These are phyloP conservation scores for Suillus hirtellus DNA, from an alignment of 768 basidiomycete genomes.

Conservation along the genomic window DNA sequence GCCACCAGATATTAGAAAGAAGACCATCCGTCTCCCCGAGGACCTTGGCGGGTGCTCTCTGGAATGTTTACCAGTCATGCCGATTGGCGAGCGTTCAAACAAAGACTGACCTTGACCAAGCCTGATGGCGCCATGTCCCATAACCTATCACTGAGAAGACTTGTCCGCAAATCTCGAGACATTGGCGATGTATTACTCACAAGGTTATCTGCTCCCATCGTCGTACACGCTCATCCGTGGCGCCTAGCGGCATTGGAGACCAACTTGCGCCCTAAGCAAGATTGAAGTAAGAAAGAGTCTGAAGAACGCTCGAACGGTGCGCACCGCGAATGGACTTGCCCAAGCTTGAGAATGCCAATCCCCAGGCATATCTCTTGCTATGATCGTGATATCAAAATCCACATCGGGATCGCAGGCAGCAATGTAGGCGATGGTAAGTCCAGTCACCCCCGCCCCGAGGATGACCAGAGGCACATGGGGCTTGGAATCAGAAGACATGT, in stretches of 20 bases:
- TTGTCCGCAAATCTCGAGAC: not conserved
- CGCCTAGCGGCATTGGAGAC: slow-evolving; percentile 43
- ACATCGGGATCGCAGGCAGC: slow-evolving; percentile 25
- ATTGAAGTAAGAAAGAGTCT: not conserved
- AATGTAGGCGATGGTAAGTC: slow-evolving; percentile 38
- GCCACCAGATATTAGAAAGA: slow-evolving; percentile 38
- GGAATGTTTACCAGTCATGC: slow-evolving; percentile 8
- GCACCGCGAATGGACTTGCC: slow-evolving; percentile 52
- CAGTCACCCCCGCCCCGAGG: slow-evolving; percentile 42
- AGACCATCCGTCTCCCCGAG: slow-evolving; percentile 28
- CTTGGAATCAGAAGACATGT: slow-evolving; percentile 18
- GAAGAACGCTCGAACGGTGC: slow-evolving; percentile 16
- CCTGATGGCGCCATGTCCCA: slow-evolving; percentile 49
- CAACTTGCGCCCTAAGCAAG: slow-evolving; percentile 47
- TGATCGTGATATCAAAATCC: slow-evolving; percentile 26
- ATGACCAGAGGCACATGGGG: slow-evolving; percentile 29
- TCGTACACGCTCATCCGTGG: slow-evolving; percentile 33
- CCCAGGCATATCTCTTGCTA: slow-evolving; percentile 40
- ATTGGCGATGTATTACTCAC: slow-evolving; percentile 29
- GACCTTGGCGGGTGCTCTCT: slow-evolving; percentile 40
- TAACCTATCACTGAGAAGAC: slow-evolving; percentile 38
- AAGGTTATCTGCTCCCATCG: slow-evolving; percentile 44
- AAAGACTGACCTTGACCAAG: slow-evolving; percentile 37
- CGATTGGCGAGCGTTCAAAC: not conserved
- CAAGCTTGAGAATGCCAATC: slow-evolving; percentile 45